phyloP scores from a whole-genome alignment of 2,329 filamentous ascomycete genomes.

The Rugonectria rugulosa region DNA sequence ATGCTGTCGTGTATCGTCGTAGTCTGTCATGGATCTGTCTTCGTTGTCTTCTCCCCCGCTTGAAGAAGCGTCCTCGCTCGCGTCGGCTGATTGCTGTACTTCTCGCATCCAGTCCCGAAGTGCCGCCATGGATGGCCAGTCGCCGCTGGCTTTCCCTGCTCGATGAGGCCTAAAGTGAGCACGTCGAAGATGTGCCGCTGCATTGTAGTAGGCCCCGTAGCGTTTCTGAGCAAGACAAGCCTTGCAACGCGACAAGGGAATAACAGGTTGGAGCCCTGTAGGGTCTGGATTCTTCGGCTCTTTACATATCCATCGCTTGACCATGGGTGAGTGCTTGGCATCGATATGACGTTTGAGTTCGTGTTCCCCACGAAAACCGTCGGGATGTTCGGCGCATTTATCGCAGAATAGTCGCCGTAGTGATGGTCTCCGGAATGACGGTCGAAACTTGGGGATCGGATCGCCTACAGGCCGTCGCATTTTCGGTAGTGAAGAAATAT shows the following conservation, averaged over 20 bases:
- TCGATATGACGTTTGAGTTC: conserved; percentile 76
- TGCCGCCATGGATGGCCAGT: conserved; percentile 65
- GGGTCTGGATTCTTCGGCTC: conserved; percentile 53
- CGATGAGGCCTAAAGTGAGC: conserved; percentile 65
- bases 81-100: conserved; percentile 59
- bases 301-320: conserved; percentile 64
- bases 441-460: conserved; percentile 47
- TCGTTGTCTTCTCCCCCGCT: conserved; percentile 62
- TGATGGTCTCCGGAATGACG: conserved; percentile 61
- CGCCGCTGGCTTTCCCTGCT: conserved; percentile 64
- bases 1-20: conserved; percentile 25
- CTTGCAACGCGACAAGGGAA: conserved; percentile 63
- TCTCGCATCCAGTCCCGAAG: conserved; percentile 69
- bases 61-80: conserved; percentile 52
- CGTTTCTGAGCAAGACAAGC: conserved; percentile 64
- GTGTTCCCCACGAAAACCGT: conserved; percentile 90
- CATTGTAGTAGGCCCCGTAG: conserved; percentile 67
- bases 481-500: conserved; percentile 29
- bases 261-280: conserved; percentile 54
- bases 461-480: conserved; percentile 48
- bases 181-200: conserved; percentile 64
- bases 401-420: conserved; percentile 78
- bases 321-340: conserved; percentile 62
- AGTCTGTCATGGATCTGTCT: conserved; percentile 36
- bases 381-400: conserved; percentile 81